These are phyloP conservation scores for Fusarium sp. DNA, from an alignment of 2,329 filamentous ascomycete genomes.

Conservation along the genomic window DNA sequence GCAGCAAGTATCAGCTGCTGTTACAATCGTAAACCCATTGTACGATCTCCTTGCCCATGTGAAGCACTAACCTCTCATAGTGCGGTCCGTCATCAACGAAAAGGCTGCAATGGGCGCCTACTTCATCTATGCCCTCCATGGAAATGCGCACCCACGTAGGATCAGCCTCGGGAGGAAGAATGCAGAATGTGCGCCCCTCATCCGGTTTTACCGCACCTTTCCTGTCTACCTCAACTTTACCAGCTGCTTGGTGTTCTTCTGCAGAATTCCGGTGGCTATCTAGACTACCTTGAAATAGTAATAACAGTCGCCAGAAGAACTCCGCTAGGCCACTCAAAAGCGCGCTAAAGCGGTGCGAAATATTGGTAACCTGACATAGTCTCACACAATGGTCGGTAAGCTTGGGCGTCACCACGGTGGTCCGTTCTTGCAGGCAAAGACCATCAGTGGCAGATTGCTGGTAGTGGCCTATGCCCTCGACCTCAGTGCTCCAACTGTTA, in stretches of 20 bases:
- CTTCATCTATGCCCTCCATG: slow-evolving; percentile 2
- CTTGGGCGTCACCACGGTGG: neutral
- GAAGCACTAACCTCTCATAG: neutral
- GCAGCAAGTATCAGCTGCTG: neutral
- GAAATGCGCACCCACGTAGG: neutral
- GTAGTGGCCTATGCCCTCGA: neutral
- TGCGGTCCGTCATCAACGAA: neutral
- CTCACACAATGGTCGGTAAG: neutral
- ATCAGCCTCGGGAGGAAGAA: neutral
- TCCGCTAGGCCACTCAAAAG: neutral
- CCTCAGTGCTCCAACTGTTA: neutral
- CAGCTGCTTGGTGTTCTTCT: neutral
- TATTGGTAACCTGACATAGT: neutral
- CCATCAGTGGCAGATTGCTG: neutral
- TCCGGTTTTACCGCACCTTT: neutral
- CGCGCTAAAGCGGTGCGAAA: neutral
- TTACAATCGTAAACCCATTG: neutral
- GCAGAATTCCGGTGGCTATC: neutral
- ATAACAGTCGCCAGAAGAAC: neutral
- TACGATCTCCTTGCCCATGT: neutral
- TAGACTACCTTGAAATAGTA: neutral
- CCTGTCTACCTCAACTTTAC: neutral
- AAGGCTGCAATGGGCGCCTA: neutral
- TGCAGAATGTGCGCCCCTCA: slow-evolving; percentile 2
- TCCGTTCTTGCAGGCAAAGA: neutral